These are phyloP conservation scores for Candida michaelii DNA, from an alignment of 805 yeast genomes.

Conservation along the genomic window DNA sequence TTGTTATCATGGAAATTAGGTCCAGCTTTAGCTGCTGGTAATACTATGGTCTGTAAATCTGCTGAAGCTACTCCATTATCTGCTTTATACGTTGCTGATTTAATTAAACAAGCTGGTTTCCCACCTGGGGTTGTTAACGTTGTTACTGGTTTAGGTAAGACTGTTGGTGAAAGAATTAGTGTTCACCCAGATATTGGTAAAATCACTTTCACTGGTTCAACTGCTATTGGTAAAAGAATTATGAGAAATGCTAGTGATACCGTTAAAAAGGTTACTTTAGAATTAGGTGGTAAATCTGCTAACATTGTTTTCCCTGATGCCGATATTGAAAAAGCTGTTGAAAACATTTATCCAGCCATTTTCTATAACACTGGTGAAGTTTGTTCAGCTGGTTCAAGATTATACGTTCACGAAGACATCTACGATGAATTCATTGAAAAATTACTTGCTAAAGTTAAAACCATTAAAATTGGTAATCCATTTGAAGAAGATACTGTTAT, in stretches of 20 bases:
- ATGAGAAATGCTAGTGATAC: conserved; percentile 78
- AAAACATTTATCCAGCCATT: conserved; percentile 77
- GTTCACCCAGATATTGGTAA: conserved; percentile 80
- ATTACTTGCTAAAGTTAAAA: conserved; percentile 57
- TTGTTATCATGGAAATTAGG: conserved; percentile 96
- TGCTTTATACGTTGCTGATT: conserved; percentile 70
- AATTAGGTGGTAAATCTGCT: conserved; percentile 97
- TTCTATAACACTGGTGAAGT: conserved; percentile 95
- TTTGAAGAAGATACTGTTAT: conserved; percentile 75
- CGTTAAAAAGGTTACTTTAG: conserved; percentile 88
- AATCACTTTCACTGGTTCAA: conserved; percentile 94
- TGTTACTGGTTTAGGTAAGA: conserved; percentile 82
- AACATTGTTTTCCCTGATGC: conserved; percentile 86
- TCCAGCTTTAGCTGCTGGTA: conserved; percentile 90
- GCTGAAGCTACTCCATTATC: conserved; percentile 93
- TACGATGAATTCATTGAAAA: conserved; percentile 73
- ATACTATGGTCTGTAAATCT: conserved; percentile 82
- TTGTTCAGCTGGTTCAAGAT: conserved; percentile 92
- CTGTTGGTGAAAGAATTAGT: conserved; percentile 79
- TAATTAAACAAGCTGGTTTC: conserved; percentile 77
- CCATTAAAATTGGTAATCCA: conserved; percentile 76
- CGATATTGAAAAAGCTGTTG: conserved; percentile 71
- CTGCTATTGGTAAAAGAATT: conserved; percentile 82
- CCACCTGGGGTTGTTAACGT: conserved; percentile 91
- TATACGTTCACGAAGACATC: conserved; percentile 80